Conservation (phyloP, 495 filamentous ascomycete species). For the Penicillium coffeae region DNA sequence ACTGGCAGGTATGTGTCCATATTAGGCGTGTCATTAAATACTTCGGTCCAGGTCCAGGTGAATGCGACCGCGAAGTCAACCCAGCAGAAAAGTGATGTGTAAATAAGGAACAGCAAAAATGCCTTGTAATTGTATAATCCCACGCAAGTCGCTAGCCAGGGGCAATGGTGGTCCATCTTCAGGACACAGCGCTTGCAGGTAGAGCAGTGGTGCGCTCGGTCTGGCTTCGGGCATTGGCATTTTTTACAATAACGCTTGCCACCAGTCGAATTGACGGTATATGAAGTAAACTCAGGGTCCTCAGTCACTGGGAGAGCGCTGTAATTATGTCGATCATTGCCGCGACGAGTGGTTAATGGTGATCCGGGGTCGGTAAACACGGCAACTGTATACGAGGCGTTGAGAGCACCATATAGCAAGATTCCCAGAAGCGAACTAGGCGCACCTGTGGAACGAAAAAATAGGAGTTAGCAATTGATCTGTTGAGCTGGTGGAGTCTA, state of each 20-base stretch:
- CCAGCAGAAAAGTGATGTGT: conserved; percentile 83
- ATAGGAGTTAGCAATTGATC: neutral
- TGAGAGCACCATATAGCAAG: conserved; percentile 71
- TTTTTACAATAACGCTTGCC: conserved; percentile 92
- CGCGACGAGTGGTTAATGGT: conserved; percentile 43
- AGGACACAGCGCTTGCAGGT: conserved; percentile 88
- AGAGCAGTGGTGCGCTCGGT: conserved; percentile 94
- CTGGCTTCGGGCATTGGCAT: conserved; percentile 87
- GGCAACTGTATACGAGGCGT: conserved; percentile 83
- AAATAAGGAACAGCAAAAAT: conserved; percentile 90
- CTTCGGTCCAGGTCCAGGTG: conserved; percentile 75
- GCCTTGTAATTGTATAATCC: conserved; percentile 93
- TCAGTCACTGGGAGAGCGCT: conserved; percentile 62
- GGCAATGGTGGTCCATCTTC: conserved; percentile 99
- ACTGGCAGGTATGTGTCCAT: conserved; percentile 74
- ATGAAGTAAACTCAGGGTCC: conserved; percentile 58
- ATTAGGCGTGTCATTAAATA: conserved; percentile 60
- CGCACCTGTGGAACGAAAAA: conserved; percentile 21
- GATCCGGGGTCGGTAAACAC: conserved; percentile 90
- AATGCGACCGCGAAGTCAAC: conserved; percentile 69
- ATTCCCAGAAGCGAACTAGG: conserved; percentile 57
- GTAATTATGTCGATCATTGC: conserved; percentile 48
- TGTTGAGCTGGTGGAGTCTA: too few species aligned
- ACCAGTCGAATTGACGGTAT: conserved; percentile 88
- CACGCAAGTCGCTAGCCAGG: conserved; percentile 95